Evolutionary conservation across 768 basidiomycete species (phyloP), one percentile per base, ranked within the genome.

Genomic region (Multifurca ochricompacta): DNA sequence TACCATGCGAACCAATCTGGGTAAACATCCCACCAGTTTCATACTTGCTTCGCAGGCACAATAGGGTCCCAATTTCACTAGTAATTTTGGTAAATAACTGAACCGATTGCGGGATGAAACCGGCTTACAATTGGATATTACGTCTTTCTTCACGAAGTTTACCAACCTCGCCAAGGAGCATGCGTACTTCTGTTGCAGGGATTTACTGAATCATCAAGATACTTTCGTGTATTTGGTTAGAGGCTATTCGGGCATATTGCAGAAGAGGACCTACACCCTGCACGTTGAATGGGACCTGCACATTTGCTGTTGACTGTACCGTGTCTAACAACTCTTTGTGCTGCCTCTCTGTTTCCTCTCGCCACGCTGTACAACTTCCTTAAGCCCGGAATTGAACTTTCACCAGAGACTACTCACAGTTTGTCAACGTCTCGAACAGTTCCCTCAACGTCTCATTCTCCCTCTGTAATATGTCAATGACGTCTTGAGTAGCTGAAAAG

Each of bases 121-220:
- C 6, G 19, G 78, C 87, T 45, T 70, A 91, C 89, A 85, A 80
- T 72, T 90, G 85, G 21, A 91, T 73, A 21, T 76, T 78, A 39
- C 89, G 80, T 62, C 83, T 77, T 63, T 91, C 85, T 68, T 90
- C 85, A 4, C 87, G 80, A 42, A 92, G 72, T 61, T 84, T 87
- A 36, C 89, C 87, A 36, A 91, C 90, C 71, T 92, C 90, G 32
- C 77, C 79, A 9, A 92, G 77, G 13, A 92, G 74, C 77, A 88
- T 84, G 28, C 87, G 81, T 9, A 92, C 89, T 71, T 92, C 90
- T 14, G 78, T 74, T 3, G 90, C 44, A 92, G 70, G 1, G 90
- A 84, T 66, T 82, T 86, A 67, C 87, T 91, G 70, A 92, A 92
- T 92, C 87, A 56, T 92, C 85, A 13, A 92, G 76, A 66, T 92